phyloP scores from a whole-genome alignment of 2,329 filamentous ascomycete genomes.

The Apiospora kogelbergensis region DNA sequence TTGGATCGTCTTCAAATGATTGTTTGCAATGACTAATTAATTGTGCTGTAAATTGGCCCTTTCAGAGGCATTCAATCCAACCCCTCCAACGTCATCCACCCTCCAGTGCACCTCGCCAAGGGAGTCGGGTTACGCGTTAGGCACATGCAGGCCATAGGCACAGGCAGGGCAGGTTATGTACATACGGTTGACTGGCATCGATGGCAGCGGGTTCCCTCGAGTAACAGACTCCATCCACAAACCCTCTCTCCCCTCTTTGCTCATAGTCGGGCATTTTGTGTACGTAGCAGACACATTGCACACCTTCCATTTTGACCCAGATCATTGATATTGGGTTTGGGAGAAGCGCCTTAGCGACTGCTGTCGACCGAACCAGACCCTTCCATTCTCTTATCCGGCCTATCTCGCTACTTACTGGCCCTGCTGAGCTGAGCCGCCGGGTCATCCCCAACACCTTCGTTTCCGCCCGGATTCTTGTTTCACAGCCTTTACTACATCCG shows the following conservation, averaged over 20 bases:
- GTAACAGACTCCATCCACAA: slow-evolving; percentile 3
- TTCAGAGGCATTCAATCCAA: background rate
- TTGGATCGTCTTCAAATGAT: background rate
- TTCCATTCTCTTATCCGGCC: slow-evolving; percentile 1
- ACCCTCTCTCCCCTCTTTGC: slow-evolving; percentile 7
- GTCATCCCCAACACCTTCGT: slow-evolving; percentile 5
- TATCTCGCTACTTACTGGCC: background rate
- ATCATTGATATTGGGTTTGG: background rate
- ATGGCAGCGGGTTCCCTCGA: background rate
- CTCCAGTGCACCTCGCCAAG: background rate
- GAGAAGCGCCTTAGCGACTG: background rate
- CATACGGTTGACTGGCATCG: background rate
- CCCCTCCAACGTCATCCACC: background rate
- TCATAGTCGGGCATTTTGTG: background rate
- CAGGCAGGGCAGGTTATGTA: background rate
- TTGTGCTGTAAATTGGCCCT: background rate
- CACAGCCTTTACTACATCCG: background rate
- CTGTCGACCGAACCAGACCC: background rate
- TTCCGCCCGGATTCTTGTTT: background rate
- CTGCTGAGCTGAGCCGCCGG: background rate
- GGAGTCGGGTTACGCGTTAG: background rate
- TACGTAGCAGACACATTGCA: background rate
- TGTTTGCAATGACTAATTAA: background rate
- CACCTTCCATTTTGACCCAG: background rate
- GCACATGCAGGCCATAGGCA: background rate